A percentile compares a stretch with the other conserved stretches of the same genome.
Evolutionary conservation across 352 stramenopile species (phyloP).

Genomic region (Phytopythium kandeliae): DNA sequence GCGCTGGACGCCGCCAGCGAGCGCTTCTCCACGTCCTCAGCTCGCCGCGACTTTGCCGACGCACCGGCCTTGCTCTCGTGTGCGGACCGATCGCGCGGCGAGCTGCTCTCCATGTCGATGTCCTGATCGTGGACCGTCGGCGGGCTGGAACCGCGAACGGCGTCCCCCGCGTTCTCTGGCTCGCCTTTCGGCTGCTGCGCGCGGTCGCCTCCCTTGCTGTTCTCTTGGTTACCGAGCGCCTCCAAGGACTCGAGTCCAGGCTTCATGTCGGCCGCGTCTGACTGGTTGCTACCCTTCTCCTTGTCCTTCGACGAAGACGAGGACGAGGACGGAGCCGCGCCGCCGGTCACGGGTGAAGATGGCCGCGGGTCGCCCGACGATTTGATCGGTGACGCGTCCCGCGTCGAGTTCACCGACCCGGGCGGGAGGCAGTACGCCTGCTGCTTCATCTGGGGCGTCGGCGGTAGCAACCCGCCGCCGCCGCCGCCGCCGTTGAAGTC

Average conservation of each 20-base stretch:
- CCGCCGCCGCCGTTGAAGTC: slow-evolving; percentile 36
- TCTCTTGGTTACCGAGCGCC: neutral
- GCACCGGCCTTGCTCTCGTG: neutral
- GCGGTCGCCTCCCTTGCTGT: neutral
- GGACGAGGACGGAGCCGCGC: slow-evolving; percentile 3
- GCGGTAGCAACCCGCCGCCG: slow-evolving; percentile 9
- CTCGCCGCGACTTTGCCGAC: slow-evolving; percentile 6
- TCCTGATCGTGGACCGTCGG: neutral
- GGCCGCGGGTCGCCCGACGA: slow-evolving; percentile 17
- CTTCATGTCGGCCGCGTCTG: neutral
- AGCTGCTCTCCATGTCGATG: neutral
- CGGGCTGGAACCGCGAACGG: neutral
- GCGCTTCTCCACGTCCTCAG: slow-evolving; percentile 21
- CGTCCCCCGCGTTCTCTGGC: neutral
- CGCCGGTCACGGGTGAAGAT: slow-evolving; percentile 16
- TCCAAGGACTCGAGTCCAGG: neutral
- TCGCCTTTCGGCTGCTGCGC: neutral
- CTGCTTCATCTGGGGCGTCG: slow-evolving; percentile 33
- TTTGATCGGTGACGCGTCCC: slow-evolving; percentile 24
- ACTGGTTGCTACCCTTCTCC: slow-evolving; percentile 7
- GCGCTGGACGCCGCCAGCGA: slow-evolving; percentile 14
- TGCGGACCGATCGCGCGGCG: neutral
- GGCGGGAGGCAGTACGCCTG: slow-evolving; percentile 26
- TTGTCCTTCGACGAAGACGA: no score
- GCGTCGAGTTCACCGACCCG: slow-evolving; percentile 7